Percentiles rank a stretch among this genome's conserved stretches.
Conservation (phyloP, 257 asterid species). For the Nyctanthes arbortristis region DNA sequence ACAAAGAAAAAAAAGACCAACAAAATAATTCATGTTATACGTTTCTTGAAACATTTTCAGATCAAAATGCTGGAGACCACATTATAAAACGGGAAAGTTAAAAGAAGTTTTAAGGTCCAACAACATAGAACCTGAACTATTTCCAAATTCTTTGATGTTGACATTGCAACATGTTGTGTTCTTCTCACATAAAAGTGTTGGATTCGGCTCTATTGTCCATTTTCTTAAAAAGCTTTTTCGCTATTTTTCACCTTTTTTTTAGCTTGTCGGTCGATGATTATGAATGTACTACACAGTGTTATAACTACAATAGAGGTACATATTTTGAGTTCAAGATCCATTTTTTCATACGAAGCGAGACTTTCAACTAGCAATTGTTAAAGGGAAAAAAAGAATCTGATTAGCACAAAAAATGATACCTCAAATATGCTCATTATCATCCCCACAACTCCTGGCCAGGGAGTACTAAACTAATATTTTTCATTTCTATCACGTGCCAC, state of each 20-base stretch:
- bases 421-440: too few relatives aligned
- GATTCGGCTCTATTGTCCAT: not conserved
- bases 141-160: constrained; percentile 19
- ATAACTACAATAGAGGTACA: not conserved
- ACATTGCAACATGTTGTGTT: constrained; percentile 30
- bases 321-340: not conserved
- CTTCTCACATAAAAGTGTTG: not conserved
- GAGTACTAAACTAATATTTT: too few relatives aligned
- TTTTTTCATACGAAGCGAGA: not conserved
- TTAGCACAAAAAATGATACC: too few relatives aligned
- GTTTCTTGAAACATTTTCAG: constrained; percentile 19
- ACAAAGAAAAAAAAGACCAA: too few relatives aligned
- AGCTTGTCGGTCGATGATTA: not conserved
- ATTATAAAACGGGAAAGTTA: constrained; percentile 1
- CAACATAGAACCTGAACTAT: constrained; percentile 38
- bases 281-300: not conserved
- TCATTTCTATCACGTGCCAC: too few relatives aligned
- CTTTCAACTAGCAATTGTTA: too few relatives aligned
- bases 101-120: constrained; percentile 8
- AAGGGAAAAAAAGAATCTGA: too few relatives aligned
- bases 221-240: not conserved
- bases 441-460: too few relatives aligned
- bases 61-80: constrained; percentile 25
- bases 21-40: too few relatives aligned
- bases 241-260: not conserved